A percentile compares a stretch with the other conserved stretches of the same genome.
These are phyloP conservation scores for Carex pumila DNA, from an alignment of 176 grass and related monocot species.

Conservation along the genomic window DNA sequence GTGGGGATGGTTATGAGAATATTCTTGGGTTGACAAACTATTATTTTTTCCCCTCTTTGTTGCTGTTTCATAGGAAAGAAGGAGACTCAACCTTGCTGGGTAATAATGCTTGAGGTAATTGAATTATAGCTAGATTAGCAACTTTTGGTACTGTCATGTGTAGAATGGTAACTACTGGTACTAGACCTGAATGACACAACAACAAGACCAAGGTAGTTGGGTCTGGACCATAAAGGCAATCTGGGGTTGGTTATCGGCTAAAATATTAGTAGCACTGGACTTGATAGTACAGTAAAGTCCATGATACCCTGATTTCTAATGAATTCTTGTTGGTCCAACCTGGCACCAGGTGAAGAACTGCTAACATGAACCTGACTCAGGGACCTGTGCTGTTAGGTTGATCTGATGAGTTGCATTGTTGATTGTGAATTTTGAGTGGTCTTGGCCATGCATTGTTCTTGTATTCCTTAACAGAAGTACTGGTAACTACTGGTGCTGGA, in stretches of 20 bases:
- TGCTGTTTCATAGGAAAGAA: conserved; percentile 37
- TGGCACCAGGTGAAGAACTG: not conserved
- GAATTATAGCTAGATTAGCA: not conserved
- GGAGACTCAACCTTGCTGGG: conserved; percentile 70
- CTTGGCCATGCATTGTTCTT: not conserved
- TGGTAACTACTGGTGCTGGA: too few species aligned
- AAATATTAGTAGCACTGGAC: not conserved
- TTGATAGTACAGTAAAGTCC: not conserved
- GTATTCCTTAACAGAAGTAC: not conserved
- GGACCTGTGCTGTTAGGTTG: not conserved
- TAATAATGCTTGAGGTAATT: conserved; percentile 96
- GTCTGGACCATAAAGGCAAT: not conserved
- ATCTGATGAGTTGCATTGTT: not conserved
- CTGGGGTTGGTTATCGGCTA: not conserved
- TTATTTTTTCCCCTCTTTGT: not conserved
- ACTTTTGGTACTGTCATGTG: not conserved
- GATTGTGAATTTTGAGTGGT: not conserved
- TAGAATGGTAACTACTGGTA: not conserved
- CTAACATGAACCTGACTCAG: not conserved
- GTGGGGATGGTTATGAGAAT: not conserved
- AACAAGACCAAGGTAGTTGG: not conserved
- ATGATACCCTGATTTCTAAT: not conserved
- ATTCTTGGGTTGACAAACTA: not conserved
- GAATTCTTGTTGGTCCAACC: not conserved
- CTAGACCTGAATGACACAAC: not conserved